These are phyloP conservation scores for Filosporella fistucella DNA, from an alignment of 495 filamentous ascomycete genomes.

Conservation along the genomic window DNA sequence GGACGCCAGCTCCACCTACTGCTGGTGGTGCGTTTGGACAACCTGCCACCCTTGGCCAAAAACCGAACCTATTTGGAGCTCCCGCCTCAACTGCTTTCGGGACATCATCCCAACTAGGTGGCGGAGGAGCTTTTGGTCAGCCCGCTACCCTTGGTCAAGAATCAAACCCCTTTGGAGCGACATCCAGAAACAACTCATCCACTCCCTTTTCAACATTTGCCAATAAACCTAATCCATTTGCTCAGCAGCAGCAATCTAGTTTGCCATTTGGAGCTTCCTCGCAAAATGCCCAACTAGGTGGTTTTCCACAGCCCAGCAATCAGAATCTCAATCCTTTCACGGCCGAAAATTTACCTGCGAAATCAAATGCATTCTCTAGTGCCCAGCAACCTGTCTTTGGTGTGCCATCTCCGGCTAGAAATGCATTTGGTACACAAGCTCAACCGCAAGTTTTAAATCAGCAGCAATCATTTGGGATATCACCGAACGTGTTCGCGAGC, in stretches of 20 bases:
- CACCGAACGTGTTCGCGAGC: slow-evolving; percentile 14
- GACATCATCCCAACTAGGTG: not conserved
- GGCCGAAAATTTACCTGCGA: not conserved
- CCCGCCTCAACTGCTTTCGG: slow-evolving; percentile 7
- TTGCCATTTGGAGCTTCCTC: slow-evolving; percentile 9
- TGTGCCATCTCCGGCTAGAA: slow-evolving; percentile 1
- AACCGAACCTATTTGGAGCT: slow-evolving; percentile 9
- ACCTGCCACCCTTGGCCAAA: slow-evolving; percentile 11
- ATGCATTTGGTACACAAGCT: slow-evolving; percentile 9
- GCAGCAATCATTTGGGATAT: not conserved
- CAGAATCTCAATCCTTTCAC: not conserved
- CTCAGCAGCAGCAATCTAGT: not conserved
- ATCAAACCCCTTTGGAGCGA: slow-evolving; percentile 19
- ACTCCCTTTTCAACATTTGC: slow-evolving; percentile 6
- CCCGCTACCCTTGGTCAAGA: slow-evolving; percentile 15
- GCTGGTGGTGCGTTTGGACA: slow-evolving; percentile 16
- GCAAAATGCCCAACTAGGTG: slow-evolving; percentile 3
- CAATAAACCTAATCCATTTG: not conserved
- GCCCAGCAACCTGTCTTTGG: slow-evolving; percentile 9
- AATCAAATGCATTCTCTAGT: not conserved
- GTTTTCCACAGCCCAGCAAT: not conserved
- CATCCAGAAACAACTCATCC: not conserved
- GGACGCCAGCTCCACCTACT: slow-evolving; percentile 1
- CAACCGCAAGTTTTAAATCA: not conserved
- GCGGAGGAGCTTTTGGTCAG: slow-evolving; percentile 14